Percentiles rank a stretch among this genome's conserved stretches.
Evolutionary conservation across 305 asterid genomes (phyloP).

Genomic region (Solanum chacoense): DNA sequence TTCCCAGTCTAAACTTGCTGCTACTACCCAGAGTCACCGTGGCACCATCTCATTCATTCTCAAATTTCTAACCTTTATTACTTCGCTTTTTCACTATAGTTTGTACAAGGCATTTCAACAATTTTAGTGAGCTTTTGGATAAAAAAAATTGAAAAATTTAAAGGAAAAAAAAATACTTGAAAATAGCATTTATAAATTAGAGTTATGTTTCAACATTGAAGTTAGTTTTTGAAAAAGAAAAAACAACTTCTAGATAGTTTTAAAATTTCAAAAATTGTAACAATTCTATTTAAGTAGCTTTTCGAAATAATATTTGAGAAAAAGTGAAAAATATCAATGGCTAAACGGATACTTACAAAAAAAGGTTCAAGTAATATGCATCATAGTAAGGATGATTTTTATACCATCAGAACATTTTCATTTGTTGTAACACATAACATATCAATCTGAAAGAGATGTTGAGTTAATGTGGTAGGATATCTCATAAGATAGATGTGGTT

Average conservation of each 20-base stretch:
- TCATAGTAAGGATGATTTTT: neutral
- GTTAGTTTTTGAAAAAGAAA: too few species aligned
- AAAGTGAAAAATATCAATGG: neutral
- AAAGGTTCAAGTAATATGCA: neutral
- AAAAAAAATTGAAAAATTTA: too few species aligned
- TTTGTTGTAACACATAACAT: neutral
- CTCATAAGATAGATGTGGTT: neutral
- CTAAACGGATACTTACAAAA: neutral
- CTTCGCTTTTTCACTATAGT: neutral
- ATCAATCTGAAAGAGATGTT: neutral
- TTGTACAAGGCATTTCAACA: neutral
- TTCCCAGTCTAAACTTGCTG: neutral
- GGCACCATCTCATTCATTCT: neutral
- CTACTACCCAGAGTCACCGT: neutral
- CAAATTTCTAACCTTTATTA: neutral
- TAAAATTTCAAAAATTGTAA: too few species aligned
- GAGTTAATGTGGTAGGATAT: neutral
- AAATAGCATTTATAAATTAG: neutral
- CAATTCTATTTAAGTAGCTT: too few species aligned
- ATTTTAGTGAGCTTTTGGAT: too few species aligned
- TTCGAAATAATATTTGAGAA: neutral
- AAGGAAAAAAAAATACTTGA: too few species aligned
- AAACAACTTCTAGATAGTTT: too few species aligned
- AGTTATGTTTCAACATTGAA: neutral
- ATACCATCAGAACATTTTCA: too few species aligned